Conservation (phyloP, 306 rosid genomes). For the Dalbergia cochinchinensis region DNA sequence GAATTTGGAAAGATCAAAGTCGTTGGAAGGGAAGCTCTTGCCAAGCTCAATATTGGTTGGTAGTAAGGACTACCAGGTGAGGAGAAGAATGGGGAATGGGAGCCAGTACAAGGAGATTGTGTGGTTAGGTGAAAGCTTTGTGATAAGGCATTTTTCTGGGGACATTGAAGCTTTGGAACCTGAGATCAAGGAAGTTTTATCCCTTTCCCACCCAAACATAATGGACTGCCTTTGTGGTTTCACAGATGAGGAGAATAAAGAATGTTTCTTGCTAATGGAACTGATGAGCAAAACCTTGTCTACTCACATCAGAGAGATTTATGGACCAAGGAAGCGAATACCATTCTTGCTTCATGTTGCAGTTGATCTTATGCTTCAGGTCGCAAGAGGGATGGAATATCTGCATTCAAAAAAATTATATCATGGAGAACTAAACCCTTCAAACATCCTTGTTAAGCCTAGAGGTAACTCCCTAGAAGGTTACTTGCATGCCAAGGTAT, state of each 20-base stretch:
- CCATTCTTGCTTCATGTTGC: constrained; percentile 81
- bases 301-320: constrained; percentile 69
- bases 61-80: constrained; percentile 77
- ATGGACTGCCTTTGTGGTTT: constrained; percentile 73
- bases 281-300: constrained; percentile 77
- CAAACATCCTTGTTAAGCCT: constrained; percentile 72
- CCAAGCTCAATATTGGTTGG: constrained; percentile 75
- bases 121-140: constrained; percentile 92
- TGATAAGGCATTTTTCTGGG: constrained; percentile 68
- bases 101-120: constrained; percentile 77
- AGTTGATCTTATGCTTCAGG: constrained; percentile 91
- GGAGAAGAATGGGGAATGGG: constrained; percentile 78
- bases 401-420: constrained; percentile 74
- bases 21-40: constrained; percentile 60
- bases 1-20: constrained; percentile 59
- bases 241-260: constrained; percentile 80
- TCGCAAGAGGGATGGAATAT: constrained; percentile 91
- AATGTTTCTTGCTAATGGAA: constrained; percentile 79
- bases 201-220: constrained; percentile 88
- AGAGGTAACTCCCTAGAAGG: constrained; percentile 76
- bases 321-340: constrained; percentile 66
- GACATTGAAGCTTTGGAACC: constrained; percentile 69
- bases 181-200: constrained; percentile 65
- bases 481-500: constrained; percentile 72
- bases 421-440: constrained; percentile 81